Evolutionary conservation across 176 grass and related monocot species (phyloP), one percentile per base, ranked within the genome.

Genomic region (Ananas comosus): DNA sequence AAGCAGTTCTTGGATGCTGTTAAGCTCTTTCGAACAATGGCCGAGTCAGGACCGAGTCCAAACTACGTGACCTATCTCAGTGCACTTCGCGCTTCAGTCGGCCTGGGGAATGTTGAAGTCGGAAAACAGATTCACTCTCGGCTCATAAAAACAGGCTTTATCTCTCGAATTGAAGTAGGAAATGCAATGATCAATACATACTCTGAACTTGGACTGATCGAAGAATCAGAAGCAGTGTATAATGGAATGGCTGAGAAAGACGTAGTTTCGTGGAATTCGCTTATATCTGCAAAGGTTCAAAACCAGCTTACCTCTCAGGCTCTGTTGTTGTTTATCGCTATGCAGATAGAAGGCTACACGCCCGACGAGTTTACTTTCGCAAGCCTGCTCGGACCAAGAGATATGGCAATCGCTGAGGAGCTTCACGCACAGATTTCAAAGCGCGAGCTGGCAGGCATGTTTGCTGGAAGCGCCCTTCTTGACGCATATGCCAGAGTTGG

Each of bases 311-410:
- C 25, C 5, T 23, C 65, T 71, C 57, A 49, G 12, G 77, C 68
- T 16, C 3, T 79, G 17, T 25, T 6, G 10, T 63, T 72, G 28
- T 79, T 79, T n/a, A 61, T 72, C 3, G 77, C 47, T 13, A 79
- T 79, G 77, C 77, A 66, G 67, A 66, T 51, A 51, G 68, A 65
- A 56, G 77, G 77, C 11, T 13, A 72, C 13, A 12, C 50, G 9
- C 77, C 77, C 5, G 69, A 79, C 56, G 77, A 72, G 28, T 79
- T 72, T 17, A 79, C 77, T 13, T 79, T 56, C n/a, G 68, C 49
- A 53, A 79, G 69, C 27, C 18, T 79, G 16, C 61, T 79, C 17
- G 51, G 68, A 17, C 24, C 50, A 5, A 71, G 24, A 1, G 69
- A 72, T 24, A 16, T 51, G 54, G 27, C 28, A 49, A 54, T 72